Evolutionary conservation across 495 filamentous ascomycete species (phyloP).

Genomic region (Xylaria grammica): DNA sequence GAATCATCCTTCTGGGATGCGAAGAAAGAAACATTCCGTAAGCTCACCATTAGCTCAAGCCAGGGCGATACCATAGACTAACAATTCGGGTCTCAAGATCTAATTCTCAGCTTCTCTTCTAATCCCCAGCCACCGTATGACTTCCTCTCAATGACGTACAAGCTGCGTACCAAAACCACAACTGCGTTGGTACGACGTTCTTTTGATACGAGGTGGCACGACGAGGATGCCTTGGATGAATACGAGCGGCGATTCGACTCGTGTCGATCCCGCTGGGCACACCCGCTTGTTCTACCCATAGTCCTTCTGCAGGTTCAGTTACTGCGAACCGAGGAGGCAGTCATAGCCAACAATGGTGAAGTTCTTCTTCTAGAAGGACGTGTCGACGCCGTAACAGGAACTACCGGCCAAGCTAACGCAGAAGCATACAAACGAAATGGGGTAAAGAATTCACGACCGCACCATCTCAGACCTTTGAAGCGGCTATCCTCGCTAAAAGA

Average conservation of each 20-base stretch:
- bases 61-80: constrained; percentile 16
- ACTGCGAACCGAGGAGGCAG: constrained; percentile 38
- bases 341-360: constrained; percentile 38
- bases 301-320: constrained; percentile 42
- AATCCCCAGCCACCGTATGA: constrained; percentile 41
- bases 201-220: constrained; percentile 39
- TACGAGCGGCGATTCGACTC: constrained; percentile 42
- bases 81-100: constrained; percentile 25
- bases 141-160: constrained; percentile 44
- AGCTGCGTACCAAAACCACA: constrained; percentile 30
- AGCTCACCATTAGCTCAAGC: constrained; percentile 8
- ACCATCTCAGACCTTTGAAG: constrained; percentile 30
- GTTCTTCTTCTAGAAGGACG: constrained; percentile 35
- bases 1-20: constrained; percentile 42
- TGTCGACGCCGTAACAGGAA: constrained; percentile 40
- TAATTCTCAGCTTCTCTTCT: constrained; percentile 42
- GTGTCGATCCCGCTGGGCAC: constrained; percentile 38
- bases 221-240: constrained; percentile 39
- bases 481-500: constrained; percentile 32
- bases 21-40: constrained; percentile 35
- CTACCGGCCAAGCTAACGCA: constrained; percentile 32
- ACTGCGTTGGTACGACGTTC: constrained; percentile 40
- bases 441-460: constrained; percentile 14
- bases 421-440: constrained; percentile 33
- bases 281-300: constrained; percentile 38